These are phyloP conservation scores for Monilinia polystroma DNA, from an alignment of 2,329 filamentous ascomycete genomes.

Conservation along the genomic window DNA sequence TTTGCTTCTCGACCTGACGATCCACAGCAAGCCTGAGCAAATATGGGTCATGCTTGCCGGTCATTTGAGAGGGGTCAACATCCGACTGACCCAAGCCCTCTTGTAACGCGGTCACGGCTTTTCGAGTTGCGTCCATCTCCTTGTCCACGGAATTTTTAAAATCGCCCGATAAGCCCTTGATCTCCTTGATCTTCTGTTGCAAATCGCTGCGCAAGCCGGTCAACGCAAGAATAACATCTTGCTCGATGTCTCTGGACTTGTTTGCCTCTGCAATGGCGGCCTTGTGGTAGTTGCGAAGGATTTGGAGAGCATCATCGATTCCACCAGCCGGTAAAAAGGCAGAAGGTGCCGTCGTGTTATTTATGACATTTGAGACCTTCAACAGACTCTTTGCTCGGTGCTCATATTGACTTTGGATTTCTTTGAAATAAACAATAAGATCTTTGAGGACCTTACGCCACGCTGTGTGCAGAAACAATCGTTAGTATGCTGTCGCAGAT, in stretches of 20 bases:
- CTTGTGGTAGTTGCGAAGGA: constrained; percentile 80
- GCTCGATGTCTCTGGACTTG: constrained; percentile 87
- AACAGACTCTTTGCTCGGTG: constrained; percentile 75
- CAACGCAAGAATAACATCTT: constrained; percentile 84
- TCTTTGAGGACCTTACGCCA: constrained; percentile 97
- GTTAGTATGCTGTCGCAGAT: neutral
- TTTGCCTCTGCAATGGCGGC: constrained; percentile 75
- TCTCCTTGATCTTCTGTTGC: constrained; percentile 96
- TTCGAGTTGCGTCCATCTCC: constrained; percentile 83
- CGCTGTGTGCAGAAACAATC: constrained; percentile 50
- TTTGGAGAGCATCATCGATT: constrained; percentile 81
- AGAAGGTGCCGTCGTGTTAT: constrained; percentile 72
- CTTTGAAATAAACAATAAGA: constrained; percentile 88
- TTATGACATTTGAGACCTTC: constrained; percentile 80
- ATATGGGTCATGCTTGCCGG: constrained; percentile 89
- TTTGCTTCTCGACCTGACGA: constrained; percentile 84
- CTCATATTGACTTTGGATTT: constrained; percentile 88
- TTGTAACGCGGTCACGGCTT: constrained; percentile 75
- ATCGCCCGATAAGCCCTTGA: constrained; percentile 87
- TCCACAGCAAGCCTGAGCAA: constrained; percentile 83
- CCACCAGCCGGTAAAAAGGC: constrained; percentile 78
- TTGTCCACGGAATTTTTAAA: constrained; percentile 97
- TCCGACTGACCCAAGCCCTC: constrained; percentile 79
- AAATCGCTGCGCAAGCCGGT: constrained; percentile 84
- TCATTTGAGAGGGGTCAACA: constrained; percentile 69